Evolutionary conservation across 805 yeast genomes (phyloP).

Genomic region (Ogataea populi-albae): DNA sequence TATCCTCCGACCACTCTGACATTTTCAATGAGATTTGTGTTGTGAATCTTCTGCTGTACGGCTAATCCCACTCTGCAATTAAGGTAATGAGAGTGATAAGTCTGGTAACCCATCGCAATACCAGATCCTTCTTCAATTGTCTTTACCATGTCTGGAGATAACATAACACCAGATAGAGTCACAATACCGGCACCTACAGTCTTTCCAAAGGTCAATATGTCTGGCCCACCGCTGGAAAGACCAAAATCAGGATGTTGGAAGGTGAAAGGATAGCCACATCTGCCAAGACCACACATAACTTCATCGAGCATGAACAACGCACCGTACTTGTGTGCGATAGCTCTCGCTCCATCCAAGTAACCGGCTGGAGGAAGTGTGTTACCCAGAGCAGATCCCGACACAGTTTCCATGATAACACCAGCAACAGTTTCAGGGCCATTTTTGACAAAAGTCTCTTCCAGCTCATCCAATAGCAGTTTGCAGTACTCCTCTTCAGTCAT

Average conservation of each 20-base stretch:
- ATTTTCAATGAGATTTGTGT: slow-evolving; percentile 37
- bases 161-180: slow-evolving; percentile 44
- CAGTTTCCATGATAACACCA: slow-evolving; percentile 42
- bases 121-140: slow-evolving; percentile 40
- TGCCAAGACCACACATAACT: slow-evolving; percentile 56
- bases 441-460: slow-evolving; percentile 39
- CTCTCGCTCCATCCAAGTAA: slow-evolving; percentile 43
- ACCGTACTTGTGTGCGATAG: slow-evolving; percentile 49
- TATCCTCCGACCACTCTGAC: slow-evolving; percentile 40
- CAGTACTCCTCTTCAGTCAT: slow-evolving; percentile 40
- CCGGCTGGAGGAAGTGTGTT: slow-evolving; percentile 43
- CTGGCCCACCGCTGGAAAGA: slow-evolving; percentile 36
- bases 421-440: slow-evolving; percentile 43
- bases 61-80: slow-evolving; percentile 44
- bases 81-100: slow-evolving; percentile 46
- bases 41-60: slow-evolving; percentile 41
- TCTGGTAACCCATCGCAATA: slow-evolving; percentile 43
- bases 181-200: slow-evolving; percentile 49
- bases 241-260: slow-evolving; percentile 23
- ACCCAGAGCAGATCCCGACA: slow-evolving; percentile 47
- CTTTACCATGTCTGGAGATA: slow-evolving; percentile 38
- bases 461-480: slow-evolving; percentile 35
- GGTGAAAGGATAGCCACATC: slow-evolving; percentile 47
- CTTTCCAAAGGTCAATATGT: slow-evolving; percentile 47
- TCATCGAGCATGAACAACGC: slow-evolving; percentile 49